Evolutionary conservation across 2,329 filamentous ascomycete genomes (phyloP), one percentile per base, ranked within the genome.

Genomic region (Tolypocladium inflatum): DNA sequence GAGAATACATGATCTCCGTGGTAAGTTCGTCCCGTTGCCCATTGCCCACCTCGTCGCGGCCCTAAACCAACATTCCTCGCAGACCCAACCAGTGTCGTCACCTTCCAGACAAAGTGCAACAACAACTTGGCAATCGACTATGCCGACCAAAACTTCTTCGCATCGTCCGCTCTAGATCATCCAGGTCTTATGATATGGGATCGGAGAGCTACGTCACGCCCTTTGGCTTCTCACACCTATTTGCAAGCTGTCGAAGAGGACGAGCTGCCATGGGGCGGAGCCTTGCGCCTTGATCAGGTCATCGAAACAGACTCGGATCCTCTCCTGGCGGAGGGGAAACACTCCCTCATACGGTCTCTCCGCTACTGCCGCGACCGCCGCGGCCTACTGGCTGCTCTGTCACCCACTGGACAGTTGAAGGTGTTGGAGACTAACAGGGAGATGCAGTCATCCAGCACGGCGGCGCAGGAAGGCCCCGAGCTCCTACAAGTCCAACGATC

Each of bases 181-280:
- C 87, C 89, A 0, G 84, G 85, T 9, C 79, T 93, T 55, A 86
- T 88, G 69, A 80, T 93, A 38, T 93, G 89, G 89, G 89, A 93
- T 67, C 83, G 87, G 33, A 85, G 89, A 50, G 81, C 80, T n/a
- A 79, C 77, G 15, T 76, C 75, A 23, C 78, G 81, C 13, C 72
- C 78, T 1, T 70, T 79, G 13, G 79, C 80, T 10, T 84, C 82
- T 13, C 71, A 77, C 15, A 71, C 74, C 17, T 88, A 87, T 62
- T 65, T 79, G 17, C 77, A 83, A 35, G 81, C 83, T 3, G 73
- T 85, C 5, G 83, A 87, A 39, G 74, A 78, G n/a, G 82, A 85
- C 57, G 80, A 82, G 17, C 66, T 87, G 19, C 80, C 84, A 0
- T 87, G 83, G 81, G 85, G 85, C 51, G 82, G 81, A 21, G 81